phyloP scores from a whole-genome alignment of 768 basidiomycete genomes.

The Mycena maculata region DNA sequence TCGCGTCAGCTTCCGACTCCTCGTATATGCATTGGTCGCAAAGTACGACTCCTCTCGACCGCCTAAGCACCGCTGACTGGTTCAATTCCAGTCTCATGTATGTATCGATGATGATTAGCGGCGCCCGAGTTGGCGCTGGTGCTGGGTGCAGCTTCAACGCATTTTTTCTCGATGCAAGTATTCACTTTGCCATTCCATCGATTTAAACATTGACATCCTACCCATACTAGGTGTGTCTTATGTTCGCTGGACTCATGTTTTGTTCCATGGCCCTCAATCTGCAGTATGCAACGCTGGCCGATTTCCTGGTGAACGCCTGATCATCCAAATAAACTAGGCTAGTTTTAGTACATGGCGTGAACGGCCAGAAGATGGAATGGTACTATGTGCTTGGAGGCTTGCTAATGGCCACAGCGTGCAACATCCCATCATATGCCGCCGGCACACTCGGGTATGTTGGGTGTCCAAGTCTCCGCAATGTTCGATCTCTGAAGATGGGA shows the following conservation, averaged over 20 bases:
- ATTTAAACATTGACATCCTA: not conserved
- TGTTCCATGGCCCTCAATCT: slow-evolving; percentile 21
- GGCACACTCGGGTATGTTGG: slow-evolving; percentile 18
- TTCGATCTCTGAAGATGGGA: not conserved
- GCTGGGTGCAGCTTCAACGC: slow-evolving; percentile 6
- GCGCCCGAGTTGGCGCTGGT: not conserved
- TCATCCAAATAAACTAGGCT: no score
- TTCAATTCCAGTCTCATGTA: not conserved
- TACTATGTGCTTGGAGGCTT: slow-evolving; percentile 13
- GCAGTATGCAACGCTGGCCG: not conserved
- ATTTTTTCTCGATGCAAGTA: slow-evolving; percentile 7
- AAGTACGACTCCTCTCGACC: not conserved
- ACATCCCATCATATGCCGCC: slow-evolving; percentile 18
- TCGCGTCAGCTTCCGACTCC: slow-evolving; percentile 24
- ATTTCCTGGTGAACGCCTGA: not conserved
- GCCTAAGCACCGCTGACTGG: not conserved
- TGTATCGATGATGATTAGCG: not conserved
- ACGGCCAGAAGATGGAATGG: slow-evolving; percentile 23
- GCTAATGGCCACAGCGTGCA: not conserved
- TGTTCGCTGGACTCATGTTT: slow-evolving; percentile 14
- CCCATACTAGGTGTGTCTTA: slow-evolving; percentile 14
- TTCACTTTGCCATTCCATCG: not conserved
- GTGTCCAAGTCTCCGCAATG: not conserved
- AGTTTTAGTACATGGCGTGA: slow-evolving; percentile 18
- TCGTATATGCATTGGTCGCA: slow-evolving; percentile 18